phyloP scores from a whole-genome alignment of 495 filamentous ascomycete species.

The Aspergillus cristatus region DNA sequence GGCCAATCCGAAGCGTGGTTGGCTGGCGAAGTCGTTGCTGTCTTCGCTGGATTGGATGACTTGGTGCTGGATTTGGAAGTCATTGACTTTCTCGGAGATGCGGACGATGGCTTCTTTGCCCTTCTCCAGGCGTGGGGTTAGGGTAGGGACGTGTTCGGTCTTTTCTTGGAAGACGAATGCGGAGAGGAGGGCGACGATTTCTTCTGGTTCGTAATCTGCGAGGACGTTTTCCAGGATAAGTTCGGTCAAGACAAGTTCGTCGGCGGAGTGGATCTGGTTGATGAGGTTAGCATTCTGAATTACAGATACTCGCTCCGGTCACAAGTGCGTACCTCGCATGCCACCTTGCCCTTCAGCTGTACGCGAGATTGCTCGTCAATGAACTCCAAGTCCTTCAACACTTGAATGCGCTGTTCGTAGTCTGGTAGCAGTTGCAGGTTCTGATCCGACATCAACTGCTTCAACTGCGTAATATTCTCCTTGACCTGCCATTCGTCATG shows the following conservation, averaged over 20 bases:
- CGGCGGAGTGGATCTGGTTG: constrained; percentile 76
- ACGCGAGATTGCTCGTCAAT: constrained; percentile 77
- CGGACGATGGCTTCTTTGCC: constrained; percentile 79
- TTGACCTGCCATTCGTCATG: constrained; percentile 92
- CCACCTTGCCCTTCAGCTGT: constrained; percentile 93
- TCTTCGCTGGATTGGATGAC: constrained; percentile 85
- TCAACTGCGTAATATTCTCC: constrained; percentile 77
- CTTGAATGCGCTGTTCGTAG: constrained; percentile 89
- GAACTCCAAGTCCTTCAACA: constrained; percentile 83
- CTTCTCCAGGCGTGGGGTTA: constrained; percentile 73
- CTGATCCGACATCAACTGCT: constrained; percentile 85
- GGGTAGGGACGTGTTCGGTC: constrained; percentile 72
- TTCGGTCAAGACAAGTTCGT: constrained; percentile 95
- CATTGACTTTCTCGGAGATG: constrained; percentile 85
- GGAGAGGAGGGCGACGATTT: constrained; percentile 89
- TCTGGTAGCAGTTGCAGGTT: constrained; percentile 96
- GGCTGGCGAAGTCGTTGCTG: constrained; percentile 79
- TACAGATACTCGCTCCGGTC: background rate
- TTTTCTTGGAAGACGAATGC: constrained; percentile 99
- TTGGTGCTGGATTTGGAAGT: constrained; percentile 76
- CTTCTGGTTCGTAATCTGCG: constrained; percentile 88
- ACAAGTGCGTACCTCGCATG: constrained; percentile 59
- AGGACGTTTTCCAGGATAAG: constrained; percentile 93
- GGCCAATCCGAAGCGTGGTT: constrained; percentile 82
- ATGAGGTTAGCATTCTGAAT: constrained; percentile 1